Percentiles rank a stretch among this genome's conserved stretches.
These are phyloP conservation scores for Saksenaea vasiformis DNA, from an alignment of 371 early-diverging fungal species.

Conservation along the genomic window DNA sequence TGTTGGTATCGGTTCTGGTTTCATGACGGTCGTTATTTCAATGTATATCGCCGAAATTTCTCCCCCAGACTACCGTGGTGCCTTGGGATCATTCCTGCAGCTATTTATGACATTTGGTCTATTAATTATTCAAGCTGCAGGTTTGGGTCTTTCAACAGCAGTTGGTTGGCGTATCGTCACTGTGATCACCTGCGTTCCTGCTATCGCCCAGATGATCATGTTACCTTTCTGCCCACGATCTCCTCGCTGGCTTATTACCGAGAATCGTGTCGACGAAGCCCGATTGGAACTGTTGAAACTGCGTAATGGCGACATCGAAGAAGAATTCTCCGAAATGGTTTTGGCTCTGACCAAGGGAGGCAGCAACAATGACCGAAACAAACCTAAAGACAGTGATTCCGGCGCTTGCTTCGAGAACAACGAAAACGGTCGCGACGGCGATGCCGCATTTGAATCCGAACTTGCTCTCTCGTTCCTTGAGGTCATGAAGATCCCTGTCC, in stretches of 20 bases:
- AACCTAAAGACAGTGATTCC: constrained; percentile 3
- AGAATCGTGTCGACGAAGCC: constrained; percentile 53
- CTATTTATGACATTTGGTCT: constrained; percentile 71
- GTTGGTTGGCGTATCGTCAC: constrained; percentile 63
- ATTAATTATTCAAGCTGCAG: constrained; percentile 53
- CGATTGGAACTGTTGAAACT: constrained; percentile 42
- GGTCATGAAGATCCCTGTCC: constrained; percentile 42
- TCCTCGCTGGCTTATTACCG: constrained; percentile 60
- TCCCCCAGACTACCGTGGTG: constrained; percentile 61
- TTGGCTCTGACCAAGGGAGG: constrained; percentile 9
- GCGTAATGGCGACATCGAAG: constrained; percentile 46
- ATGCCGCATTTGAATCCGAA: constrained; percentile 9
- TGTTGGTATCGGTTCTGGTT: constrained; percentile 77
- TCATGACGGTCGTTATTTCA: constrained; percentile 69
- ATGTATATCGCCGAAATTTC: constrained; percentile 78
- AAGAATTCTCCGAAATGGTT: constrained; percentile 53
- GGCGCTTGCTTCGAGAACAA: constrained; percentile 14
- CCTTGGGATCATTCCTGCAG: constrained; percentile 64
- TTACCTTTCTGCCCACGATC: constrained; percentile 68
- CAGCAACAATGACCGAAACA: background rate
- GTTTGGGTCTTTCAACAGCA: constrained; percentile 48
- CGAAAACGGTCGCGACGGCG: constrained; percentile 17
- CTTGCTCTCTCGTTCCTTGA: constrained; percentile 23
- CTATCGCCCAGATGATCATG: constrained; percentile 61
- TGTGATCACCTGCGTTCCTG: constrained; percentile 56